These are phyloP conservation scores for Leishmania turanica DNA, from an alignment of 208 protist genomes.

Conservation along the genomic window DNA sequence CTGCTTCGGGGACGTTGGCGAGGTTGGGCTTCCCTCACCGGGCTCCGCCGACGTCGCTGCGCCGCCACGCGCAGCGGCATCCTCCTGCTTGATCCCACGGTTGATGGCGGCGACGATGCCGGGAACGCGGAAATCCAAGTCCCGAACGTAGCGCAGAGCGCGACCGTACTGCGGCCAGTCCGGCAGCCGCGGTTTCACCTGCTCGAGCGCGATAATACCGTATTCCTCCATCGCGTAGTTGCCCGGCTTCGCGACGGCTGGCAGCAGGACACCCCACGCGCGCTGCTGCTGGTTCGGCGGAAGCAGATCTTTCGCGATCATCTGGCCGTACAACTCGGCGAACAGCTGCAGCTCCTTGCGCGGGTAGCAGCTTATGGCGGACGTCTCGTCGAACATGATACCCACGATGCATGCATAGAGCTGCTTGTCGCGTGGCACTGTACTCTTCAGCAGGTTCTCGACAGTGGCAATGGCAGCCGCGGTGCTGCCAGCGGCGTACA, in stretches of 20 bases:
- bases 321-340: conserved; percentile 80
- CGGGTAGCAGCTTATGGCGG: conserved; percentile 74
- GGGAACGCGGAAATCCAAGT: conserved; percentile 88
- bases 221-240: conserved; percentile 96
- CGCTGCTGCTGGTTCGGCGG: conserved; percentile 75
- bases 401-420: conserved; percentile 86
- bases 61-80: conserved; percentile 37
- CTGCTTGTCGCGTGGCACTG: conserved; percentile 69
- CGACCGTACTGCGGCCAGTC: conserved; percentile 96
- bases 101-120: conserved; percentile 91
- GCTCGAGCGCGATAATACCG: conserved; percentile 94
- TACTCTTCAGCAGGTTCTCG: conserved; percentile 64
- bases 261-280: conserved; percentile 87
- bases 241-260: conserved; percentile 89
- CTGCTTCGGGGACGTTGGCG: conserved; percentile 26
- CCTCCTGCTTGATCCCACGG: conserved; percentile 80
- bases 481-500: conserved; percentile 74
- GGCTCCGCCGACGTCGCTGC: conserved; percentile 15
- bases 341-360: conserved; percentile 85
- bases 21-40: conserved; percentile 24
- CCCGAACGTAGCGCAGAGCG: conserved; percentile 78
- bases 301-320: conserved; percentile 82
- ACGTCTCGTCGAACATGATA: conserved; percentile 88
- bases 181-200: conserved; percentile 94
- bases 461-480: conserved; percentile 59